Evolutionary conservation across 805 yeast species (phyloP), one percentile per base, ranked within the genome.

Genomic region (Sugiyamaella valdiviana): DNA sequence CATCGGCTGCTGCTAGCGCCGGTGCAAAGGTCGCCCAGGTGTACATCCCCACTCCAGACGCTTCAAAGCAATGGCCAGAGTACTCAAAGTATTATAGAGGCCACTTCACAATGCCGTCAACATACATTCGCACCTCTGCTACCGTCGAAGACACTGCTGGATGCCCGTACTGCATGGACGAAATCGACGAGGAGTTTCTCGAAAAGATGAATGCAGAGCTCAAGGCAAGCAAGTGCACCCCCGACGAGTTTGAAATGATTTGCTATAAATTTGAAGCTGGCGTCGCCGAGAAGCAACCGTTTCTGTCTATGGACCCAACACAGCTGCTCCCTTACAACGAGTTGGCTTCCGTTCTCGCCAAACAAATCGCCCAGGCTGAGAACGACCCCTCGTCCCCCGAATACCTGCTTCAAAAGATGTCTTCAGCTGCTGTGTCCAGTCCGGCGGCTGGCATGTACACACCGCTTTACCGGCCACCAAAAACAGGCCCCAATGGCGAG

Each of bases 31-130:
- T 74, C 45, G 69, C 71, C 57, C 75, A 76, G 52, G 83, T 83
- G 39, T 91, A 83, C 65, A 93, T 93, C 58, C 99, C 99, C 1
- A 93, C 99, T 0, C 99, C 99, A 0, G 95, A 88, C 72, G 97
- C 98, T 2, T 83, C 95, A 0, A 75, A 75, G 56, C 71, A 78
- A 17, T 90, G 96, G 96, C 47, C 56, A 2, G 95, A 86, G 20
- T 95, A 87, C 36, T 58, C 70, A 6, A 76, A 82, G 56, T 89
- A 77, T 66, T 93, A 93, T 63, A 68, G 68, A 15, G 83, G 84
- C 32, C 66, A 71, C 20, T 91, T 85, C 65, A 64, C 64, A 2
- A 82, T 80, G 52, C 96, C 98, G 0, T 79, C 79, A 17, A 73
- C 85, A 9, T 91, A 89, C 63, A 85, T 93, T 49, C 83, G 88